Evolutionary conservation across 2,329 filamentous ascomycete species (phyloP), one percentile per base, ranked within the genome.

Genomic region (Cytospora paraplurivora): DNA sequence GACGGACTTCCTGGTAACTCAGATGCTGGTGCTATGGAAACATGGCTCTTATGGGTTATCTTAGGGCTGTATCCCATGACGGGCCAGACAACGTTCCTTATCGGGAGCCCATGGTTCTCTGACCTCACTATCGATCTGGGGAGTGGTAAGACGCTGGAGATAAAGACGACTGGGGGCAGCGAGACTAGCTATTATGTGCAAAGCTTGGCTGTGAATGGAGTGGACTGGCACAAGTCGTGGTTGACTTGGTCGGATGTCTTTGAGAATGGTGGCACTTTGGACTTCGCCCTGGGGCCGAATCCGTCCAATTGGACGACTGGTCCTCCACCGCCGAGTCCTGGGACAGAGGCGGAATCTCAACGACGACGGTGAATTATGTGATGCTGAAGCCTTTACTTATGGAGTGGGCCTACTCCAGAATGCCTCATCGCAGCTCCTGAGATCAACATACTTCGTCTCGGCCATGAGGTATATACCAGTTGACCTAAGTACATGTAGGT

Each of bases 11-110:
- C 88, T 0, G 89, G 89, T 0, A 91, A 91, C 73, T 86, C 83
- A 52, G 89, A 91, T 72, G 87, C 87, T 1, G 89, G 89, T 7
- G 86, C 88, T 15, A 90, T 91, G 88, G 87, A 91, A 71, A 86
- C 83, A 8, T 90, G 87, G 84, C 73, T 89, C 3, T 74, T 89
- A 10, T 91, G 88, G 85, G 85, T 84, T 67, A 88, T 89, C 81
- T 81, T 90, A 44, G 88, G 88, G 1, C 75, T 90, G 34, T 90
- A 89, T 68, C 88, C 88, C 1, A 76, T 91, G 66, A 88, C 87
- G 0, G 87, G 86, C 0, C 88, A 90, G 76, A 86, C 86, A 0
- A 88, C 85, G 1, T 90, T 90, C 71, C 76, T 90, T 17, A 78
- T 90, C 59, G 83, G 83, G 3, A 85, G 84, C 7, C 87, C 87